Conservation (phyloP, 1,284 basidiomycete genomes). For the Rhodotorula sp. region DNA sequence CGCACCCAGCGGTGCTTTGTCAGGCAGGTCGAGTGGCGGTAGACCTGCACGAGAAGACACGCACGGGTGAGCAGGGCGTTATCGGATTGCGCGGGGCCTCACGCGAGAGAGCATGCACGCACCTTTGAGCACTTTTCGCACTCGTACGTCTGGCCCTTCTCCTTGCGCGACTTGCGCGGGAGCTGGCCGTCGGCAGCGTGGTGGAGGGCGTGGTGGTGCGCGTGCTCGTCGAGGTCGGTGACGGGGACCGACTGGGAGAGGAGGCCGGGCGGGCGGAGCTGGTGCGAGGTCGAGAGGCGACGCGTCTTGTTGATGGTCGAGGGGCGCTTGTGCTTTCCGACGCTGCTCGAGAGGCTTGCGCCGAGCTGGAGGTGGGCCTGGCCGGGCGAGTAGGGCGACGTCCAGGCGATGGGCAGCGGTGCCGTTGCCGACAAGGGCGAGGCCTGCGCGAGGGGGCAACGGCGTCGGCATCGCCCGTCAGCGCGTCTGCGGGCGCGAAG, state of each 20-base stretch:
- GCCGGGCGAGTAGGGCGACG: conserved; percentile 6
- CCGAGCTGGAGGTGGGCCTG: not conserved
- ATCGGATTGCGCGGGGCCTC: not conserved
- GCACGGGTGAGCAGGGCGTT: too few relatives aligned
- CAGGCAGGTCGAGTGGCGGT: conserved; percentile 37
- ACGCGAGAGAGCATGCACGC: not conserved
- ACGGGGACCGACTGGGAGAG: conserved; percentile 7
- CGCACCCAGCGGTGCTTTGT: conserved; percentile 41
- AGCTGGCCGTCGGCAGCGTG: not conserved
- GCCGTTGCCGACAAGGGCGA: not conserved
- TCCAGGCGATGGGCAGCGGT: not conserved
- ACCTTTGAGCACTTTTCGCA: conserved; percentile 40
- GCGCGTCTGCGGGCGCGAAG: not conserved
- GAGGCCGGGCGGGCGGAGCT: not conserved
- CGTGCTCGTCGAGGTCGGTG: not conserved
- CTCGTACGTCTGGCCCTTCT: conserved; percentile 26
- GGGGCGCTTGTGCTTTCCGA: conserved; percentile 31
- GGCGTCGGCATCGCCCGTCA: not conserved
- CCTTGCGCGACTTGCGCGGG: not conserved
- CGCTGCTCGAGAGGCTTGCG: conserved; percentile 13
- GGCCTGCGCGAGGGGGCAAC: not conserved
- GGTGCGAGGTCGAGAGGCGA: conserved; percentile 9
- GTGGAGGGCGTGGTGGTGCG: not conserved
- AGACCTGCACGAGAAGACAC: conserved; percentile 17
- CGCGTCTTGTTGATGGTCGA: conserved; percentile 16